phyloP scores from a whole-genome alignment of 2,329 filamentous ascomycete species.

The Drechmeria coniospora region DNA sequence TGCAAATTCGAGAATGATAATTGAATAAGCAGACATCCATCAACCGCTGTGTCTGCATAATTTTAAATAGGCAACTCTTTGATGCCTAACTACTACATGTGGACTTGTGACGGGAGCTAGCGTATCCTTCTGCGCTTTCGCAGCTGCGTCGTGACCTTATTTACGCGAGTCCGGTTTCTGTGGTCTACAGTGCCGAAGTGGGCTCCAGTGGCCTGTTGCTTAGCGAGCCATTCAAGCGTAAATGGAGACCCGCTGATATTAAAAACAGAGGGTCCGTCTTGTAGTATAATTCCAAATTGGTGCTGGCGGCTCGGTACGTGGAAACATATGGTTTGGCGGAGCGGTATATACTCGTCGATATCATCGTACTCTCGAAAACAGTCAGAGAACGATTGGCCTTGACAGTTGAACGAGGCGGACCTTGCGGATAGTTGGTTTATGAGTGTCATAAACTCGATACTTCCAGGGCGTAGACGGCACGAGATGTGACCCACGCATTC shows the following conservation, averaged over 20 bases:
- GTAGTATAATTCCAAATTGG: background rate
- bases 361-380: background rate
- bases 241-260: slow-evolving; percentile 1
- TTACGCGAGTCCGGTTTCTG: background rate
- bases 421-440: background rate
- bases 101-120: background rate
- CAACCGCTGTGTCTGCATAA: no score
- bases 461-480: background rate
- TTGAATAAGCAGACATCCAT: no score
- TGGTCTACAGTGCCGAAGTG: background rate
- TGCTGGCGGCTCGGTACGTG: background rate
- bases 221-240: background rate
- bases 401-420: background rate
- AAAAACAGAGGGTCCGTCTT: background rate
- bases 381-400: background rate
- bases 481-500: slow-evolving; percentile 1
- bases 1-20: no score
- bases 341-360: background rate
- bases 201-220: background rate
- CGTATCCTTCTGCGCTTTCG: background rate
- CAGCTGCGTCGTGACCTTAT: background rate
- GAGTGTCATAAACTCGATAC: background rate
- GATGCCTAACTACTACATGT: background rate
- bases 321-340: background rate
- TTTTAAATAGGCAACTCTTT: no score